Percentiles rank a stretch among this genome's conserved stretches.
phyloP scores from a whole-genome alignment of 1,284 basidiomycete species.

The Trametes polyzona region DNA sequence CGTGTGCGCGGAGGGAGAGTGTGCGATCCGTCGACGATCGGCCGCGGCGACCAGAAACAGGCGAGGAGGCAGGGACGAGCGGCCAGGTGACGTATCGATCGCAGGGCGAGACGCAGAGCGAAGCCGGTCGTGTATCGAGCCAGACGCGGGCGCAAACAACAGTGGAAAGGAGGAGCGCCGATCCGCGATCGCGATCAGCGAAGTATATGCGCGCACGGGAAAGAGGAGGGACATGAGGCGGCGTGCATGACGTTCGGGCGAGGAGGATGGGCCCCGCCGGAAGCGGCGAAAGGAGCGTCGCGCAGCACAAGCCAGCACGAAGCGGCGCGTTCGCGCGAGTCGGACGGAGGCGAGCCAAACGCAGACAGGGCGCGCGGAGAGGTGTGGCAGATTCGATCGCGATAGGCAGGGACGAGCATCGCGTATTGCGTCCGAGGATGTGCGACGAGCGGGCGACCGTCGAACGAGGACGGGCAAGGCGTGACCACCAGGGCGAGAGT shows the following conservation, averaged over 20 bases:
- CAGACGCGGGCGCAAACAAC: not conserved
- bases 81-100: slow-evolving; percentile 22
- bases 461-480: slow-evolving; percentile 10
- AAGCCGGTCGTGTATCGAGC: too few species aligned
- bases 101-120: slow-evolving; percentile 9
- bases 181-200: slow-evolving; percentile 18
- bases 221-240: not conserved
- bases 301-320: slow-evolving; percentile 2
- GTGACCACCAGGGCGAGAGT: slow-evolving; percentile 12
- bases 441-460: slow-evolving; percentile 17
- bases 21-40: slow-evolving; percentile 18
- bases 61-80: slow-evolving; percentile 1
- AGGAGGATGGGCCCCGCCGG: slow-evolving; percentile 2
- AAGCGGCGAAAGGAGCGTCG: slow-evolving; percentile 6
- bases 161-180: not conserved
- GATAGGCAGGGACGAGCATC: slow-evolving; percentile 30
- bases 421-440: slow-evolving; percentile 19
- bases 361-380: slow-evolving; percentile 2
- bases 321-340: slow-evolving; percentile 12
- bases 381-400: slow-evolving; percentile 15
- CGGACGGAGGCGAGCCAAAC: not conserved
- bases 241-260: slow-evolving; percentile 11
- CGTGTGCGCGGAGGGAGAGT: slow-evolving; percentile 10
- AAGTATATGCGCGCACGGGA: not conserved
- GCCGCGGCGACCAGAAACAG: not conserved